Evolutionary conservation across 768 basidiomycete genomes (phyloP).

Genomic region (Sporobolomyces pararoseus): DNA sequence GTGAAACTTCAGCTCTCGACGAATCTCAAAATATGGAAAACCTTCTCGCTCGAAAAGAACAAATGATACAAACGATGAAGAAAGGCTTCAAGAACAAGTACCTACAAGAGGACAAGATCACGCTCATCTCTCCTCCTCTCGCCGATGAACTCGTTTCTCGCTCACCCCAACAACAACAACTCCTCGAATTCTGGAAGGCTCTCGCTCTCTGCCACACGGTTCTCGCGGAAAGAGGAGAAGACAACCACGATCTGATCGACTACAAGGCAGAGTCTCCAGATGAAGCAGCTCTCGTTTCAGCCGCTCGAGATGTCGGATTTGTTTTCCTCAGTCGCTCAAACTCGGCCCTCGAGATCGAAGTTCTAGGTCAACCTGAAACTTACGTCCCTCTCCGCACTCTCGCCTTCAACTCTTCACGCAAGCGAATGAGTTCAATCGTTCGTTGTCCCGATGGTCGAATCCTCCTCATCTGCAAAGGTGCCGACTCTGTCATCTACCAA

Average conservation of each 20-base stretch:
- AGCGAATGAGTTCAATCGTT: slow-evolving; percentile 90
- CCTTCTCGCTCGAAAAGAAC: slow-evolving; percentile 62
- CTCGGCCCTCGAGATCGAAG: slow-evolving; percentile 78
- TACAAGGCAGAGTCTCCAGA: slow-evolving; percentile 98
- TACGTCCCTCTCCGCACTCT: slow-evolving; percentile 74
- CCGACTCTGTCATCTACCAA: slow-evolving; percentile 89
- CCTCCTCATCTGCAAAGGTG: slow-evolving; percentile 91
- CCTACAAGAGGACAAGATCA: slow-evolving; percentile 71
- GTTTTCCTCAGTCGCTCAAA: slow-evolving; percentile 75
- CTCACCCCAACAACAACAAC: slow-evolving; percentile 50
- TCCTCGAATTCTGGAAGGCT: slow-evolving; percentile 87
- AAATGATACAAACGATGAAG: slow-evolving; percentile 74
- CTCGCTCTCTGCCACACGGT: slow-evolving; percentile 92
- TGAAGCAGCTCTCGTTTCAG: slow-evolving; percentile 87
- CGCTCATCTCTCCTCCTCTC: slow-evolving; percentile 79
- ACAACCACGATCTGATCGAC: slow-evolving; percentile 56
- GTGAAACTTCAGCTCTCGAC: slow-evolving; percentile 59
- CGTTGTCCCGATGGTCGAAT: slow-evolving; percentile 77
- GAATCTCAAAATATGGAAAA: slow-evolving; percentile 68
- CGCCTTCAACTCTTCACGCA: slow-evolving; percentile 91
- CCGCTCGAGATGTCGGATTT: slow-evolving; percentile 88
- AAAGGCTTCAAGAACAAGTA: slow-evolving; percentile 83
- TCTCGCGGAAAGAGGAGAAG: slow-evolving; percentile 68
- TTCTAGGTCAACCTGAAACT: slow-evolving; percentile 79
- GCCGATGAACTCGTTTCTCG: slow-evolving; percentile 63